Base-by-base conservation (phyloP, 345 rosid genomes). In the Murraya paniculata region DNA sequence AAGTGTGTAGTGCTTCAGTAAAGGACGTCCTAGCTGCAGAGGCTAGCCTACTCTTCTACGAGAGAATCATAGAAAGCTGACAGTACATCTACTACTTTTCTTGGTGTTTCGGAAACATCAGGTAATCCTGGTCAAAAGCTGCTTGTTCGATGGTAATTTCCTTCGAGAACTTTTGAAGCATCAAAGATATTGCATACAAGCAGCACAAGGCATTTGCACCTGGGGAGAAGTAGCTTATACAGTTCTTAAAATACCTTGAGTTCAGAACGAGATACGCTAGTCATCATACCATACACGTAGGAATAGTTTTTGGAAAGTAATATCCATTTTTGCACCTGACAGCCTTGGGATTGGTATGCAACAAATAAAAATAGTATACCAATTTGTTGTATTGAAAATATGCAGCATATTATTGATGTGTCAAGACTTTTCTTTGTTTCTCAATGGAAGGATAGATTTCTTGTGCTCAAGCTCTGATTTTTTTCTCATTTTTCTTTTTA, bases 11-110 rank as follows among this genome's bases (percentile, higher is more conserved):
- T 39, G 93, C 89, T n/a, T 81, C 91, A 2, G 95, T 90, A 85
- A 83, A 78, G 60, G 97, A 93, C 64, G 96, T 92, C 84, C 90
- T 91, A 35, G 84, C 87, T 67, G 92, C 99, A 33, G 95, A 91
- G 82, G 98, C 96, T 53, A 91, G 92, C 87, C 74, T 95, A 87
- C 98, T 95, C 74, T 93, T 93, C 76, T 93, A 93, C 10, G 97
- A 93, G 86, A 89, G 84, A 82, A 72, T 87, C 59, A 67, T 50
- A 9, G 79, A 82, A 73, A 69, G 53, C 79, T 83, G 82, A 74
- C 38, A 73, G 33, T 10, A 53, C 28, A 8, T 41, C 28, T 57
- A 39, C 30, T 62, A 36, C 14, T 25, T 64, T 24, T 56, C 38
- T 30, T 56, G 25, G 28, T 59, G 61, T 56, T 56, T 22, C 3